Evolutionary conservation across 108 stramenopile genomes (phyloP), one percentile per base, ranked within the genome.

Genomic region (Chaetoceros muelleri): DNA sequence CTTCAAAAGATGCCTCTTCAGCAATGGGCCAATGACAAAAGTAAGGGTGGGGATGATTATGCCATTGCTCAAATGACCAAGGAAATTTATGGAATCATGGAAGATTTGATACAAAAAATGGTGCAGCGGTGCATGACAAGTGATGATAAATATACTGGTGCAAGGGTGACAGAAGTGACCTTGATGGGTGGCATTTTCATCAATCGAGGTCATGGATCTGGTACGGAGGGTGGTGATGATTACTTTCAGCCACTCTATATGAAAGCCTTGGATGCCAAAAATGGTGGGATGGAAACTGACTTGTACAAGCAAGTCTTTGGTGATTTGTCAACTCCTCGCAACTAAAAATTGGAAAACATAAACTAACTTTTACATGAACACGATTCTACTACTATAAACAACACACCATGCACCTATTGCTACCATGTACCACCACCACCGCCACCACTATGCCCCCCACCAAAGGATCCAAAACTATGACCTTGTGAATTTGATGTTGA

Each of bases 361-460:
- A n/a, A n/a, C n/a, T n/a, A n/a, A n/a, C n/a, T n/a, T n/a, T n/a
- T n/a, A n/a, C n/a, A n/a, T n/a, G n/a, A n/a, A n/a, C n/a, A n/a
- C n/a, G n/a, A n/a, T n/a, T n/a, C n/a, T n/a, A n/a, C n/a, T n/a
- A n/a, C n/a, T n/a, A n/a, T n/a, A n/a, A n/a, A n/a, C n/a, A n/a
- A n/a, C n/a, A n/a, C n/a, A n/a, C n/a, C n/a, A n/a, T n/a, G n/a
- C n/a, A n/a, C n/a, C 34, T 5, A 40, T 40, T 5, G 13, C 34
- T 40, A 40, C 34, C 34, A 40, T 40, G 34, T 40, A 7, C 58
- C 49, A 0, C 71, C 71, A 28, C 26, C 16, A 8, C 71, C 58
- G n/a, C 71, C 71, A 46, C 59, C 58, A 23, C 65, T 66, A n/a
- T 53, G 52, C 2, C 71, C 71, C 18, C 65, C 71, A 18, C 71